Evolutionary conservation across 2,329 filamentous ascomycete genomes (phyloP), one percentile per base, ranked within the genome.

Genomic region (Monilinia laxa): DNA sequence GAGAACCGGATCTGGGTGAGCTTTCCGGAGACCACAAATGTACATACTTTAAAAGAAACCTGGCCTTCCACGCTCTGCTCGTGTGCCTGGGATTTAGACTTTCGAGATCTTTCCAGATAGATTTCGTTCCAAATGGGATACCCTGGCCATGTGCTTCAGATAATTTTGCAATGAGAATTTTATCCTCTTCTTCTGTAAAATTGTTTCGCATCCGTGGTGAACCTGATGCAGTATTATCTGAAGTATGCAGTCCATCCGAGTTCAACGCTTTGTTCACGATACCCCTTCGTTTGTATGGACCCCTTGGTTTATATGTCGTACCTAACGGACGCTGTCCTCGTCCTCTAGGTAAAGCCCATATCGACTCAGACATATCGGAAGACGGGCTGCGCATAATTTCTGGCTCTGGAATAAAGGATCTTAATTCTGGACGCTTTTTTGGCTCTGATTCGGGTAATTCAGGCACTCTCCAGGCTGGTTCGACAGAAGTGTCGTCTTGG

Each of bases 391-490:
- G 70, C 53, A 71, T 66, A n/a, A 66, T 64, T 54, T 70, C 68
- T 58, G 68, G 68, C n/a, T 68, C 65, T 23, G 70, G 55, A 31
- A 68, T 45, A 28, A 71, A 60, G 56, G 67, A 62, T 54, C 69
- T 72, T 7, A 70, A 55, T 3, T 66, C 55, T 9, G 71, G 67
- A n/a, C 68, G 63, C 56, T 66, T 71, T 25, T 52, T 64, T 28
- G 67, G 51, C 42, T 63, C 62, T 38, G 59, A 18, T 40, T 53
- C 40, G 20, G 71, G 69, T 64, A 74, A 12, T 23, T 62, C 47
- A 57, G 74, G 74, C 25, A 65, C 68, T 56, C 69, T 68, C 73
- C 74, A 75, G 59, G 73, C 70, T 42, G 73, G 68, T 56, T 75
- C 75, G 31, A 74, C 69, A 51, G 63, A 51, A 20, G 49, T 64